Evolutionary conservation across 345 rosid species (phyloP).

Genomic region (Populus ilicifolia): DNA sequence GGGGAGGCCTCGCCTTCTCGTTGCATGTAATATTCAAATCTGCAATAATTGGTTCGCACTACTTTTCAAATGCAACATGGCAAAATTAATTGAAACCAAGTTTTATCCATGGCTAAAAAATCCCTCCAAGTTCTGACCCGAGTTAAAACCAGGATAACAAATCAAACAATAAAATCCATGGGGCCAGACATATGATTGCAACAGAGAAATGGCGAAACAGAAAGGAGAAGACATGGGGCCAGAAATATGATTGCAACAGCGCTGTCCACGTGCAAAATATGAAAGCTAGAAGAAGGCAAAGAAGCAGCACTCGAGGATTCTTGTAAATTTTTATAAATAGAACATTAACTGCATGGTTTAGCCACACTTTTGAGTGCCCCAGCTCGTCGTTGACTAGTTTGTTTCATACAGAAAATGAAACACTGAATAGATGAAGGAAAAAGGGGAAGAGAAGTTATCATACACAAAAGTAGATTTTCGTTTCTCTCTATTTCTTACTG

Average conservation of each 20-base stretch:
- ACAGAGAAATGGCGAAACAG: neutral
- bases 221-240: neutral
- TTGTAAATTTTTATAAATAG: constrained; percentile 15
- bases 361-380: constrained; percentile 2
- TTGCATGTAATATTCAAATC: neutral
- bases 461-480: constrained; percentile 19
- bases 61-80: too few relatives aligned
- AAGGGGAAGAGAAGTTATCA: constrained; percentile 15
- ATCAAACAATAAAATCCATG: too few relatives aligned
- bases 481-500: constrained; percentile 47
- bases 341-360: constrained; percentile 19
- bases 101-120: too few relatives aligned
- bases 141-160: too few relatives aligned
- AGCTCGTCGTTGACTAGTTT: constrained; percentile 13
- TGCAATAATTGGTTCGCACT: too few relatives aligned
- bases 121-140: too few relatives aligned
- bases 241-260: neutral
- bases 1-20: neutral
- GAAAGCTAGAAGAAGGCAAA: neutral
- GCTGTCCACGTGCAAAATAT: neutral
- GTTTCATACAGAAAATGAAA: constrained; percentile 60
- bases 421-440: constrained; percentile 15
- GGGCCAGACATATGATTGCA: too few relatives aligned
- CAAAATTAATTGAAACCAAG: neutral
- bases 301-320: neutral